Conservation (phyloP, 371 early-diverging fungal genomes). For the Massospora cicadina region DNA sequence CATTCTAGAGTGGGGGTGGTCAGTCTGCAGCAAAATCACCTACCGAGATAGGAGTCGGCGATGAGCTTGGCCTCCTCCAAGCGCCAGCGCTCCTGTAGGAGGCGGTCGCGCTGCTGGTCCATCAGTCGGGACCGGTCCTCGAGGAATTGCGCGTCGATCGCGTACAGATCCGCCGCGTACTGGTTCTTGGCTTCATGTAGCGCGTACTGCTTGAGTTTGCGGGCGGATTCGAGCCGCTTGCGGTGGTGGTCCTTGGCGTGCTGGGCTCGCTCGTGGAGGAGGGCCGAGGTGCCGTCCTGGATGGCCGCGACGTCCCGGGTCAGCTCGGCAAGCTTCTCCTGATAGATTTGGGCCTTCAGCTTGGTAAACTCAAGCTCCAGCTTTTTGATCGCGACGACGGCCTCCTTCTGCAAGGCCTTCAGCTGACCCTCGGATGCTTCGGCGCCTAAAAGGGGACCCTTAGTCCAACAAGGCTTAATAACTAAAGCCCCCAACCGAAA, state of each 20-base stretch:
- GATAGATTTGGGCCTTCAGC: not conserved
- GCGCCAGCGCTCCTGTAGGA: not conserved
- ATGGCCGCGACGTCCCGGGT: not conserved
- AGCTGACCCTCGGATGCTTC: not conserved
- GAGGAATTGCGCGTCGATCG: not conserved
- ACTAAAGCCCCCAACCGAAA: not conserved
- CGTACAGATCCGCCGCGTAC: not conserved
- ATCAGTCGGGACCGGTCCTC: not conserved
- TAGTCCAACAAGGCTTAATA: not conserved
- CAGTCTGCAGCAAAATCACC: not conserved
- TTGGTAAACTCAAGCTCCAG: not conserved
- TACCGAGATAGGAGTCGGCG: not conserved
- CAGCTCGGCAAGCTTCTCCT: slow-evolving; percentile 3
- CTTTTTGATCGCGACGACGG: not conserved
- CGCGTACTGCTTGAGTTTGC: not conserved
- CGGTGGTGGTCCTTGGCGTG: not conserved
- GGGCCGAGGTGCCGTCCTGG: not conserved
- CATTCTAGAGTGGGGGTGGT: not conserved
- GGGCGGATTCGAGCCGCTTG: not conserved
- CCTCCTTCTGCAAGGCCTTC: slow-evolving; percentile 1
- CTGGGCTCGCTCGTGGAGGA: not conserved
- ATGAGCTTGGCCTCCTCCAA: not conserved
- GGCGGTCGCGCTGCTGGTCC: not conserved
- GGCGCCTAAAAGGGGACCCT: not conserved
- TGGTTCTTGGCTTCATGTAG: not conserved